These are phyloP conservation scores for Pleurotus pulmonarius DNA, from an alignment of 768 basidiomycete genomes.

Conservation along the genomic window DNA sequence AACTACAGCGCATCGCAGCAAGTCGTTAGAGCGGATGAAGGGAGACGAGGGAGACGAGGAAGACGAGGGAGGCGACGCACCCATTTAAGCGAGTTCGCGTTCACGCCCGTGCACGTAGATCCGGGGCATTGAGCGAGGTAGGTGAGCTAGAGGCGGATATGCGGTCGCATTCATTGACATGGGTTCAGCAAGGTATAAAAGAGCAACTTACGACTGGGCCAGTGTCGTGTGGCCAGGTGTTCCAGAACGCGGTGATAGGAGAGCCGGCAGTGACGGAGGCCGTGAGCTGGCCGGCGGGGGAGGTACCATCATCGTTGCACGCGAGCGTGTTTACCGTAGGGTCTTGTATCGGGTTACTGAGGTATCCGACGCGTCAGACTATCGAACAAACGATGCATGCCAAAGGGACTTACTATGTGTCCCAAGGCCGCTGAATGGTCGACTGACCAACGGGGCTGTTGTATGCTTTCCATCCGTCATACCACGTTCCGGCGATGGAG, in stretches of 20 bases:
- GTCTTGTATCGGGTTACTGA: no score
- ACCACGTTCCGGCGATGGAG: conserved; percentile 31
- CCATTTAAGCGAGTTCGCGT: conserved; percentile 29
- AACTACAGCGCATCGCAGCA: conserved; percentile 12
- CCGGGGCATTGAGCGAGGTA: conserved; percentile 33
- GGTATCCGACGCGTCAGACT: no score
- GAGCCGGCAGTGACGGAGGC: conserved; percentile 31
- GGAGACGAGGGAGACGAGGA: no score
- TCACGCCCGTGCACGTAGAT: conserved; percentile 23
- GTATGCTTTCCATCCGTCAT: conserved; percentile 39
- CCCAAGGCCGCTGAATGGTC: conserved; percentile 40
- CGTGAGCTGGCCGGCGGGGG: conserved; percentile 25
- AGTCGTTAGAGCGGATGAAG: not conserved
- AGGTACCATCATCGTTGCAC: conserved; percentile 33
- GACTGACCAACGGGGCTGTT: conserved; percentile 38
- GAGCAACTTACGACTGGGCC: conserved; percentile 34
- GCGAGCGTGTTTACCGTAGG: no score
- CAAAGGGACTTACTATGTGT: conserved; percentile 27
- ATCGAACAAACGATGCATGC: no score
- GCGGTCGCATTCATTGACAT: not conserved
- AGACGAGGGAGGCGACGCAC: no score
- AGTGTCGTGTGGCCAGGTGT: conserved; percentile 35
- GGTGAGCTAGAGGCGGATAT: no score
- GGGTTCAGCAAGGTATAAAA: not conserved
- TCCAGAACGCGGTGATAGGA: conserved; percentile 30